Conservation (phyloP, 78 protist genomes). For the Chrysochromulina parva region DNA sequence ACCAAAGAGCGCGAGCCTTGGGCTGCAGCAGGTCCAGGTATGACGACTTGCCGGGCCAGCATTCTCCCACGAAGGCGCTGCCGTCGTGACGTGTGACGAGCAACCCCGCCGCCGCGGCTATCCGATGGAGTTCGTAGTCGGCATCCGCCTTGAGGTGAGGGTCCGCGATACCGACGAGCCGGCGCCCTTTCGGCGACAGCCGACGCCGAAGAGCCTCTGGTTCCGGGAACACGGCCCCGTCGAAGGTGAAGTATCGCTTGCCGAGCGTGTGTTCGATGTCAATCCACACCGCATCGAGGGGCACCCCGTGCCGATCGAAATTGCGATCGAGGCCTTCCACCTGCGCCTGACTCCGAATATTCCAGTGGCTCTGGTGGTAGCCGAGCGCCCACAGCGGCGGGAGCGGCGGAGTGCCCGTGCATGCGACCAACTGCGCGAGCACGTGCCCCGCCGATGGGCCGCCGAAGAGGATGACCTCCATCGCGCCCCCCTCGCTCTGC, state of each 20-base stretch:
- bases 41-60: slow-evolving; percentile 95
- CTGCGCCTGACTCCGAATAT: slow-evolving; percentile 71
- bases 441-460: slow-evolving; percentile 78
- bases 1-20: neutral
- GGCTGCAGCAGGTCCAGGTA: slow-evolving; percentile 88
- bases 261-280: slow-evolving; percentile 99
- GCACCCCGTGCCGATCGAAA: neutral
- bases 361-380: slow-evolving; percentile 99
- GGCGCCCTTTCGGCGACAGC: slow-evolving; percentile 74
- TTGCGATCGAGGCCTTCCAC: neutral
- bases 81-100: slow-evolving; percentile 73
- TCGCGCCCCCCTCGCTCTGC: slow-evolving; percentile 84
- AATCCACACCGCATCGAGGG: slow-evolving; percentile 95
- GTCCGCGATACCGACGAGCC: slow-evolving; percentile 88
- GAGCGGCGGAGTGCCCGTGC: slow-evolving; percentile 87
- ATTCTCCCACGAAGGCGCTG: slow-evolving; percentile 92
- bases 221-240: slow-evolving; percentile 32
- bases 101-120: slow-evolving; percentile 2
- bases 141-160: slow-evolving; percentile 92
- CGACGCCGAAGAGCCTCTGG: neutral
- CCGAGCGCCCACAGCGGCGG: slow-evolving; percentile 94
- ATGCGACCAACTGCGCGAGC: slow-evolving; percentile 61
- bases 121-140: neutral
- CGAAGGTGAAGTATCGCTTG: slow-evolving; percentile 98
- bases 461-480: slow-evolving; percentile 87